Evolutionary conservation across 305 asterid species (phyloP), one percentile per base, ranked within the genome.

Genomic region (Solanum hybrid): DNA sequence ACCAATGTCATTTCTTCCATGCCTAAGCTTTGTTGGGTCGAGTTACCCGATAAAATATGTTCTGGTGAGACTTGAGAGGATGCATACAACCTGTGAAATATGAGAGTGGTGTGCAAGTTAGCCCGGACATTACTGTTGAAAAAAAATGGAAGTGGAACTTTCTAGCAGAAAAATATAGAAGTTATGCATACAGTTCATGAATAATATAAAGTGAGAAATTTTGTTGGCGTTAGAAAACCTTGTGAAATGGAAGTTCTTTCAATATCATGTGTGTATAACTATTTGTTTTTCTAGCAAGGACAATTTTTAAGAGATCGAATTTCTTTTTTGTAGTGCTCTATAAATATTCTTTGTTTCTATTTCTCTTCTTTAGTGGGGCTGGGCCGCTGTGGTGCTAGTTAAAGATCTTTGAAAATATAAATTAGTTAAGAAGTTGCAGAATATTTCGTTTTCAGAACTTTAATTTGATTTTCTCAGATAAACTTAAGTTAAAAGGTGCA

Each of bases 401-500:
- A 51, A 29, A 29, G 76, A 85, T 85, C 73, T 28, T 61, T 61
- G 1, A 61, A 22, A 18, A 11, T 51, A 31, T 85, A 33, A 84
- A 33, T 1, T 85, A 31, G 51, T 57, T 57, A 31, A 33, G 12
- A 33, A 85, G 22, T 4, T 31, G 88, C 46, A 57, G 75, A 84
- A 29, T n/a, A 31, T 57, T 46, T 85, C 33, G 2, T 51, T 31
- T 84, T 85, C 75, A 20, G 75, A 84, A 12, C 46, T 88, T 39
- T 74, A 80, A 78, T 87, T n/a, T 90, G 87, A 88, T 92, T 90
- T 42, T 90, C 92, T 89, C 97, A 97, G 99, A 90, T 88, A 93
- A 94, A 88, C 91, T 97, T 92, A 95, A 92, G 93, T 92, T 97
- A 89, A 94, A 94, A 93, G 92, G 84, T 89, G 98, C 98, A 89